Conservation (phyloP, 176 grass and related monocot species). For the Bromus sterilis region DNA sequence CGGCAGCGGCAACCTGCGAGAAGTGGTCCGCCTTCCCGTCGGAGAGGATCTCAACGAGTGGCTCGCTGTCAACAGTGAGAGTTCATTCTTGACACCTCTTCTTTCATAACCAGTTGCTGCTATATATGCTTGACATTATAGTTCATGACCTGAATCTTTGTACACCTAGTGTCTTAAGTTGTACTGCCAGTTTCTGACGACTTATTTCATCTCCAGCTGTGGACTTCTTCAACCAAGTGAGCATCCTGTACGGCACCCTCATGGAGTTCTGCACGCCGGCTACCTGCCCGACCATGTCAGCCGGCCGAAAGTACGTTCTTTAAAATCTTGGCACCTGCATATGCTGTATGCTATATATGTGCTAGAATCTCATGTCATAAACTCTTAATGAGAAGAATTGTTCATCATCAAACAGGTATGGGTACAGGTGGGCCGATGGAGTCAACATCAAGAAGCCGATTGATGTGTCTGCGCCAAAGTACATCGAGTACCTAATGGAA, state of each 20-base stretch:
- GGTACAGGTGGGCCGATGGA: constrained; percentile 96
- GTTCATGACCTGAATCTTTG: background rate
- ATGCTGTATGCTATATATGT: too few species aligned
- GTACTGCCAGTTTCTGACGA: background rate
- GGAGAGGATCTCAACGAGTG: constrained; percentile 88
- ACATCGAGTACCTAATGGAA: constrained; percentile 93
- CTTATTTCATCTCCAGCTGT: constrained; percentile 51
- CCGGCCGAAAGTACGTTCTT: constrained; percentile 62
- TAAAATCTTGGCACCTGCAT: background rate
- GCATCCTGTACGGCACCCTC: constrained; percentile 75
- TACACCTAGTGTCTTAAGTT: background rate
- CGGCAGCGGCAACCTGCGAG: constrained; percentile 72
- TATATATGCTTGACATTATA: background rate
- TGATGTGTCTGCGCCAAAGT: constrained; percentile 88
- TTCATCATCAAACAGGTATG: constrained; percentile 38
- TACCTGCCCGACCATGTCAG: constrained; percentile 89
- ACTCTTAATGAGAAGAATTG: background rate
- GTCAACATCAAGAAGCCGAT: constrained; percentile 88
- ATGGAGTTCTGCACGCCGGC: constrained; percentile 86
- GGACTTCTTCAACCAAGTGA: constrained; percentile 98
- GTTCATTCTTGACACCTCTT: background rate
- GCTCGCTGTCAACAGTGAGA: constrained; percentile 91
- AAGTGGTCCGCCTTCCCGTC: constrained; percentile 68
- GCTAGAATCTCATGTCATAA: background rate
- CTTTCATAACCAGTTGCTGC: background rate